Percentiles rank a stretch among this genome's conserved stretches.
phyloP scores from a whole-genome alignment of 306 rosid species.

The Carpinus fangiana region DNA sequence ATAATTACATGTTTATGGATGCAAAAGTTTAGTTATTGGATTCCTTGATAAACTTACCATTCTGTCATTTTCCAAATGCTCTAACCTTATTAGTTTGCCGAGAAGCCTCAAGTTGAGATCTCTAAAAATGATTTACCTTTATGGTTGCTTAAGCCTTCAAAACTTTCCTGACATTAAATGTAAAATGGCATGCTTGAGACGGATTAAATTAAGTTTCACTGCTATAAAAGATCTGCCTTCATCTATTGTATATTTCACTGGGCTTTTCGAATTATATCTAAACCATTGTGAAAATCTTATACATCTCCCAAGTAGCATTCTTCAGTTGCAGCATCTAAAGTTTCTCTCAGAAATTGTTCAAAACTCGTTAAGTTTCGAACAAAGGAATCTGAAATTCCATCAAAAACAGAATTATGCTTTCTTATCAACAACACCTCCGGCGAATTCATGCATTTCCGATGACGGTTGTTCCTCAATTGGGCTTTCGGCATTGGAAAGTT shows the following conservation, averaged over 20 bases:
- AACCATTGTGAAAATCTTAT: background rate
- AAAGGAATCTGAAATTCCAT: background rate
- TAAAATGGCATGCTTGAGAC: background rate
- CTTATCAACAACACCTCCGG: background rate
- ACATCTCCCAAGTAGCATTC: background rate
- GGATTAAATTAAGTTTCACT: background rate
- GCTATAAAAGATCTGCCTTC: background rate
- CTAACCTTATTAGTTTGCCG: slow-evolving; percentile 11
- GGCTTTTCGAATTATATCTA: background rate
- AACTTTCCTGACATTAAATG: background rate
- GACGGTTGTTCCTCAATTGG: background rate
- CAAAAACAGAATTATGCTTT: background rate
- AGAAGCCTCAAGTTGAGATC: background rate
- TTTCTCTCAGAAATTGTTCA: background rate
- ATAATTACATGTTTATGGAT: slow-evolving; percentile 28
- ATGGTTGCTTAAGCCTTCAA: background rate
- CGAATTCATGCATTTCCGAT: background rate
- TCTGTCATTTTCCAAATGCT: slow-evolving; percentile 3
- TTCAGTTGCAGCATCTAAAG: background rate
- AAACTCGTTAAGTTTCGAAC: background rate
- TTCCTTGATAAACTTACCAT: slow-evolving; percentile 15
- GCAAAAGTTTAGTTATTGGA: slow-evolving; percentile 21
- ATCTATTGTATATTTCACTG: background rate
- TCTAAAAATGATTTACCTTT: background rate
- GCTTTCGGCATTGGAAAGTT: too few species aligned